Evolutionary conservation across 176 grass and related monocot genomes (phyloP).

Genomic region (Oryza officinalis): DNA sequence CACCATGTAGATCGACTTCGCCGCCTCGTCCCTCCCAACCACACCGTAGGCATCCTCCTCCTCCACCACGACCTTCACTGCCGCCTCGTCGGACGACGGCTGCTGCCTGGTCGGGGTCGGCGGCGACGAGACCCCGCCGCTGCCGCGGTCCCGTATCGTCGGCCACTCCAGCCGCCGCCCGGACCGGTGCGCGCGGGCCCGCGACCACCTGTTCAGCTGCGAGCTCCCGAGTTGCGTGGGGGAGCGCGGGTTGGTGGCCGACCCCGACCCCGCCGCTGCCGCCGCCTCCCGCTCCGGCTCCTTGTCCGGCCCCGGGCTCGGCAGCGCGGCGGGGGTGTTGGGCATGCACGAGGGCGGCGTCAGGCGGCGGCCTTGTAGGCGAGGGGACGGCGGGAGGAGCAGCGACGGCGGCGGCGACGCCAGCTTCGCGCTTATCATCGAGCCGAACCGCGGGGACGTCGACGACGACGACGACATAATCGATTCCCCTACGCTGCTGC

Average conservation of each 20-base stretch:
- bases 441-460: background rate
- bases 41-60: slow-evolving; percentile 28
- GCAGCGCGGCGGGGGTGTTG: background rate
- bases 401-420: slow-evolving; percentile 26
- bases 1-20: slow-evolving; percentile 96
- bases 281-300: background rate
- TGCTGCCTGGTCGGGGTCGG: background rate
- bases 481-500: background rate
- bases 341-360: slow-evolving; percentile 24
- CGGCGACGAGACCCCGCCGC: background rate
- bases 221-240: slow-evolving; percentile 23
- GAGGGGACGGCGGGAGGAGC: slow-evolving; percentile 30
- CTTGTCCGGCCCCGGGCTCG: background rate
- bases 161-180: slow-evolving; percentile 57
- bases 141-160: slow-evolving; percentile 16
- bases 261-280: too few species aligned
- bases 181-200: slow-evolving; percentile 63
- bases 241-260: background rate
- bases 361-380: slow-evolving; percentile 8
- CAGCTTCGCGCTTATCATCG: slow-evolving; percentile 32
- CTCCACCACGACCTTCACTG: background rate
- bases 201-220: slow-evolving; percentile 74
- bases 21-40: slow-evolving; percentile 12
- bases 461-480: background rate
- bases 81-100: background rate